Conservation (phyloP, 257 asterid species). For the Primulina tabacum region DNA sequence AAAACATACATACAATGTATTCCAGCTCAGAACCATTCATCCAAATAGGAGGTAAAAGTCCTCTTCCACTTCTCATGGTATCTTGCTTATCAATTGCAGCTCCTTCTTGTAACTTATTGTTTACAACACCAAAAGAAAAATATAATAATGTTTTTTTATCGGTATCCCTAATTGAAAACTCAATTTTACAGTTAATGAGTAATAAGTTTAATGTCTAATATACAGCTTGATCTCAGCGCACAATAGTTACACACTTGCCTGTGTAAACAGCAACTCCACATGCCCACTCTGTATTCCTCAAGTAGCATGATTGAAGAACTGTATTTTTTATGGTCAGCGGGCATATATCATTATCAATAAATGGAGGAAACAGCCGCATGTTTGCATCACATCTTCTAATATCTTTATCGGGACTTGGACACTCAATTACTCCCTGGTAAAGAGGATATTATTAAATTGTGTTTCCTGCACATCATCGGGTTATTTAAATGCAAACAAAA, state of each 20-base stretch:
- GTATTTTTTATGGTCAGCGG: constrained; percentile 90
- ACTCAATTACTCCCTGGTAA: constrained; percentile 92
- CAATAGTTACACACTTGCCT: constrained; percentile 49
- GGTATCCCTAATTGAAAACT: constrained; percentile 1
- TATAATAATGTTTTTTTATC: neutral
- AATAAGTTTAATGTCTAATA: neutral
- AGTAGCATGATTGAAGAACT: constrained; percentile 91
- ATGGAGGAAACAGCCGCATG: constrained; percentile 94
- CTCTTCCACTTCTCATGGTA: constrained; percentile 12
- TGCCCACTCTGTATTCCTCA: constrained; percentile 98
- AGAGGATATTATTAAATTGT: constrained; percentile 22
- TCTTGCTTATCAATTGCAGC: constrained; percentile 11
- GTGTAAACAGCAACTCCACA: constrained; percentile 99
- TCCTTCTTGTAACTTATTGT: constrained; percentile 17
- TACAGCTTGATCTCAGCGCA: constrained; percentile 11
- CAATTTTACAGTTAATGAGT: constrained; percentile 1
- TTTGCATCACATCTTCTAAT: constrained; percentile 95
- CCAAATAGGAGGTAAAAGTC: constrained; percentile 10
- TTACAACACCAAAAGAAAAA: constrained; percentile 18
- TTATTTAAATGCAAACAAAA: constrained; percentile 12
- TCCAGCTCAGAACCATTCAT: neutral
- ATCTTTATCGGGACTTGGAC: constrained; percentile 92
- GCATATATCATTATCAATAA: constrained; percentile 91
- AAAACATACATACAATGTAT: neutral
- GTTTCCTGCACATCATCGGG: constrained; percentile 10